Evolutionary conservation across 495 filamentous ascomycete genomes (phyloP).

Genomic region (Saxophila tyrrhenica): DNA sequence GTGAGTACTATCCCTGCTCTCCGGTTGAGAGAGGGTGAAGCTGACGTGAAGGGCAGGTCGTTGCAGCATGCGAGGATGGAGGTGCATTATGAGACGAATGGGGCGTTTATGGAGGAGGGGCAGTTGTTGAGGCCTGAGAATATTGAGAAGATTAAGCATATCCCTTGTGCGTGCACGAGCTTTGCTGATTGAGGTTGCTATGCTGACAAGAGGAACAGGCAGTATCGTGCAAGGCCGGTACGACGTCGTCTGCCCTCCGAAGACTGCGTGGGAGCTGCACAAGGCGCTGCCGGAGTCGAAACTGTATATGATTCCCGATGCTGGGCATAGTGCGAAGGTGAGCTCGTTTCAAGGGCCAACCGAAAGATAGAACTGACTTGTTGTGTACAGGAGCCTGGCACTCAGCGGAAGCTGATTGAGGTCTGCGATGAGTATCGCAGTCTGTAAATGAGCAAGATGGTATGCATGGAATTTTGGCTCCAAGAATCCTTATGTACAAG

Average conservation of each 20-base stretch:
- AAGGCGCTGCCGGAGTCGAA: conserved; percentile 29
- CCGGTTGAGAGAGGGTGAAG: conserved; percentile 23
- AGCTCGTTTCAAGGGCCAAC: not conserved
- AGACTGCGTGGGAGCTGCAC: conserved; percentile 34
- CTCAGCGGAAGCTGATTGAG: conserved; percentile 7
- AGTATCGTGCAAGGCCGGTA: conserved; percentile 37
- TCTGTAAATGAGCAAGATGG: not conserved
- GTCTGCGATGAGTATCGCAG: conserved; percentile 11
- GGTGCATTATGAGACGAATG: conserved; percentile 33
- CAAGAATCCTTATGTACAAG: too few species aligned
- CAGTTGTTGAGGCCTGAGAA: conserved; percentile 27
- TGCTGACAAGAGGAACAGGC: not conserved
- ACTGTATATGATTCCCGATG: conserved; percentile 29
- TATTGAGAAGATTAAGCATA: conserved; percentile 30
- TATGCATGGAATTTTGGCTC: too few species aligned
- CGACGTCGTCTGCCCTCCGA: conserved; percentile 34
- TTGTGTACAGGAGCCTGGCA: conserved; percentile 7
- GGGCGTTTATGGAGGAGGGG: conserved; percentile 30
- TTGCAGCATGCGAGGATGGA: conserved; percentile 33
- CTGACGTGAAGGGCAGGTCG: conserved; percentile 31
- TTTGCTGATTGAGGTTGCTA: not conserved
- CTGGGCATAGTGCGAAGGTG: conserved; percentile 16
- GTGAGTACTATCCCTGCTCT: too few species aligned
- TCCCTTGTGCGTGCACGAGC: conserved; percentile 24
- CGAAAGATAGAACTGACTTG: not conserved